Conservation (phyloP, 345 rosid species). For the Gossypium mustelinum region DNA sequence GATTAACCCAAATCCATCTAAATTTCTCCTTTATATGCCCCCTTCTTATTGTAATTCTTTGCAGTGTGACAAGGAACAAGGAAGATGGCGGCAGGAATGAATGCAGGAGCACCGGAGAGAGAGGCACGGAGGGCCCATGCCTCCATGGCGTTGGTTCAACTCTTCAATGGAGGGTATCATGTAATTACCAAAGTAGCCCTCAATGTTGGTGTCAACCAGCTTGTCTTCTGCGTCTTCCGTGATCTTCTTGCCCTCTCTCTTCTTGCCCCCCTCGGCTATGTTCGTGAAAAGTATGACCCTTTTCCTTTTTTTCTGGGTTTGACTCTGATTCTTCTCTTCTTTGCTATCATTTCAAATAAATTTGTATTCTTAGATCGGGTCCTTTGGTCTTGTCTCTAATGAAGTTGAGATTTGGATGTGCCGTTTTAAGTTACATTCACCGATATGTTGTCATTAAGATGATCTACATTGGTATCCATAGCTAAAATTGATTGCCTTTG, state of each 20-base stretch:
- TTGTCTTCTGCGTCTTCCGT: conserved; percentile 91
- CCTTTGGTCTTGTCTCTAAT: background rate
- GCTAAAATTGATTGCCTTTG: background rate
- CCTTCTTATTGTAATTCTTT: background rate
- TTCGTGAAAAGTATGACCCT: conserved; percentile 67
- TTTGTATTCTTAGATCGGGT: background rate
- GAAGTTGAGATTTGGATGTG: background rate
- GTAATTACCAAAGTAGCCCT: conserved; percentile 96
- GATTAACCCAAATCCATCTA: background rate
- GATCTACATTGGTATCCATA: background rate
- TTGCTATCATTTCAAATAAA: background rate
- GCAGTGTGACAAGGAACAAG: background rate
- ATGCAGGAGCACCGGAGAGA: conserved; percentile 28
- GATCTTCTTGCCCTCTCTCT: conserved; percentile 89
- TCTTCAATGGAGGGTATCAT: conserved; percentile 85
- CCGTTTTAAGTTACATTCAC: background rate
- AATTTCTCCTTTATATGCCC: background rate
- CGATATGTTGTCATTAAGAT: conserved; percentile 4
- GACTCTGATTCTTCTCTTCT: background rate
- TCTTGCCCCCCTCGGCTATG: conserved; percentile 80
- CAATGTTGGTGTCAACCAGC: conserved; percentile 90
- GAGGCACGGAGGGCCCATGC: conserved; percentile 53
- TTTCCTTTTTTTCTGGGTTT: background rate
- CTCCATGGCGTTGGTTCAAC: conserved; percentile 83
- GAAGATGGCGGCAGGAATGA: conserved; percentile 8